Evolutionary conservation across 129 eudicot genomes (phyloP).

Genomic region (Helichrysum umbraculigerum): DNA sequence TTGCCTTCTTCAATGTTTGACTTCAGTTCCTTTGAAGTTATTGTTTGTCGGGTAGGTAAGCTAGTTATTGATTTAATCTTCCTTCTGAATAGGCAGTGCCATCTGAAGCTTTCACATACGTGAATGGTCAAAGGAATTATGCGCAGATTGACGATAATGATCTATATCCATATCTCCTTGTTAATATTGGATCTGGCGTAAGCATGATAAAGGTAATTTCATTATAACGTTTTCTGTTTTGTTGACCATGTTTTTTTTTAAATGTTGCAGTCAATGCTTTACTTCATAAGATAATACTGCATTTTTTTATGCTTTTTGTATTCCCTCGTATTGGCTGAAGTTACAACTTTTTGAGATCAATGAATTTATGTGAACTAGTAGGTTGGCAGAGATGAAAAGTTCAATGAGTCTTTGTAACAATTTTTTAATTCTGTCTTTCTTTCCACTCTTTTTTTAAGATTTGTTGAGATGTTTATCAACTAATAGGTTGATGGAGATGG

Average conservation of each 20-base stretch:
- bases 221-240: neutral
- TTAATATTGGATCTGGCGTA: constrained; percentile 94
- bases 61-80: constrained; percentile 22
- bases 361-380: constrained; percentile 23
- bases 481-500: constrained; percentile 89
- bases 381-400: constrained; percentile 84
- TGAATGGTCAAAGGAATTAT: constrained; percentile 65
- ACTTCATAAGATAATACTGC: neutral
- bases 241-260: neutral
- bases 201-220: constrained; percentile 95
- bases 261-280: neutral
- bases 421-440: neutral
- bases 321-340: constrained; percentile 1
- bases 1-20: neutral
- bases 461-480: neutral
- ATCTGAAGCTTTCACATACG: constrained; percentile 83
- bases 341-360: neutral
- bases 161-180: constrained; percentile 91
- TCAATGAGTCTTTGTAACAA: constrained; percentile 92
- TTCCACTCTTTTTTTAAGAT: neutral
- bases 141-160: constrained; percentile 77
- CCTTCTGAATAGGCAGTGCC: constrained; percentile 66
- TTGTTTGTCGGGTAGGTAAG: neutral
- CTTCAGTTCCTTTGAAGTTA: neutral
- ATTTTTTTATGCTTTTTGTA: too few species aligned